Evolutionary conservation across 2,329 filamentous ascomycete genomes (phyloP).

Genomic region (Clonostachys chloroleuca): DNA sequence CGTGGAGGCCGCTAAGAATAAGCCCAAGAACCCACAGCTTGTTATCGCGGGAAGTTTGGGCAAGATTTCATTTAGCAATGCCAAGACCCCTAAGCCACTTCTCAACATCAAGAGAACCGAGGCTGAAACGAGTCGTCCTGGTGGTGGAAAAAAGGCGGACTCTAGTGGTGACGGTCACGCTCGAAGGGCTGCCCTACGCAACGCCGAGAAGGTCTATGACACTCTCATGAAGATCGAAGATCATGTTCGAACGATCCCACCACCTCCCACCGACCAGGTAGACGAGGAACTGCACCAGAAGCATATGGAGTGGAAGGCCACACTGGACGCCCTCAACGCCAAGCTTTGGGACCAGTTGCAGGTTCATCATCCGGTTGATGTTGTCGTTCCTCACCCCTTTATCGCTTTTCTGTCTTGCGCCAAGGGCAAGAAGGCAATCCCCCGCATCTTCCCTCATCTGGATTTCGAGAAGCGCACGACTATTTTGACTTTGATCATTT

Average conservation of each 20-base stretch:
- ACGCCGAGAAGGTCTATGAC: constrained; percentile 85
- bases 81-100: constrained; percentile 91
- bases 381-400: constrained; percentile 80
- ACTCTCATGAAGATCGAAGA: constrained; percentile 93
- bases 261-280: constrained; percentile 45
- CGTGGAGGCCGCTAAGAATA: constrained; percentile 94
- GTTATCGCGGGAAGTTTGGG: constrained; percentile 94
- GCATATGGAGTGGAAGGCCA: constrained; percentile 67
- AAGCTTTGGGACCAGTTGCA: constrained; percentile 84
- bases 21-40: constrained; percentile 95
- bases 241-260: constrained; percentile 76
- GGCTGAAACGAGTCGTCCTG: constrained; percentile 50
- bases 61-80: constrained; percentile 98
- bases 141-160: constrained; percentile 37
- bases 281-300: constrained; percentile 66
- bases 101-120: constrained; percentile 93
- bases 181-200: constrained; percentile 76
- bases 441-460: constrained; percentile 90
- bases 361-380: constrained; percentile 86
- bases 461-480: constrained; percentile 90
- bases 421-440: constrained; percentile 95
- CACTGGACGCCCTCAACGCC: constrained; percentile 64
- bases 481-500: constrained; percentile 90
- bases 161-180: constrained; percentile 51
- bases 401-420: constrained; percentile 91